phyloP scores from a whole-genome alignment of 2,329 filamentous ascomycete genomes.

The Calonectria naviculata region DNA sequence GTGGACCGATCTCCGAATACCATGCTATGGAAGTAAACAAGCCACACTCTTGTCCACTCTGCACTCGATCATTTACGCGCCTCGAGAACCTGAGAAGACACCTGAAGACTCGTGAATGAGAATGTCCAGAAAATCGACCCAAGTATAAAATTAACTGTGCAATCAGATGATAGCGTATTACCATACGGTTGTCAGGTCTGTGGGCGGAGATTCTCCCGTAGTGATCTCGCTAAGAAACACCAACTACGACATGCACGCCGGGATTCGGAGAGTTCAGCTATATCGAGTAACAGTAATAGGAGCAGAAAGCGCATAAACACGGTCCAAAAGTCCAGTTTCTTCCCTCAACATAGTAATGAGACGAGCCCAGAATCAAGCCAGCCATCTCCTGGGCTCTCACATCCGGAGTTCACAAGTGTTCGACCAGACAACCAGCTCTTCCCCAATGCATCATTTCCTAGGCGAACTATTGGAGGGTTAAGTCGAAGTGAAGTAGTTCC shows the following conservation, averaged over 20 bases:
- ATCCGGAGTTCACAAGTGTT: too few species aligned
- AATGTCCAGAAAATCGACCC: too few species aligned
- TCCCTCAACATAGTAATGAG: too few species aligned
- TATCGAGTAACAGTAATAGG: not conserved
- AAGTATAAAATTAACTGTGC: not conserved
- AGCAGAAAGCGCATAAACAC: not conserved
- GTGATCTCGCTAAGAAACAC: not conserved
- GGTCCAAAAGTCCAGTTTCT: not conserved
- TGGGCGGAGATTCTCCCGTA: not conserved
- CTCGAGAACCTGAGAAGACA: slow-evolving; percentile 6
- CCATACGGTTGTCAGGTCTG: not conserved
- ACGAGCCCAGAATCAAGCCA: too few species aligned
- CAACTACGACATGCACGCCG: not conserved
- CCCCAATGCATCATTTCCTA: not conserved
- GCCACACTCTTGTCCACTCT: not conserved
- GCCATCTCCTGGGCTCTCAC: too few species aligned
- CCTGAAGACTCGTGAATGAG: not conserved
- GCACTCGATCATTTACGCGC: slow-evolving; percentile 5
- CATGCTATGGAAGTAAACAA: not conserved
- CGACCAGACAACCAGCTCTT: not conserved
- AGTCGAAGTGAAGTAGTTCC: too few species aligned
- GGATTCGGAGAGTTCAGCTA: not conserved
- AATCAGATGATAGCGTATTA: not conserved
- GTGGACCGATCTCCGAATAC: not conserved
- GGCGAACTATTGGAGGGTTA: too few species aligned